A percentile compares a stretch with the other conserved stretches of the same genome.
Conservation (phyloP, 345 rosid genomes). For the Hibiscus trionum region DNA sequence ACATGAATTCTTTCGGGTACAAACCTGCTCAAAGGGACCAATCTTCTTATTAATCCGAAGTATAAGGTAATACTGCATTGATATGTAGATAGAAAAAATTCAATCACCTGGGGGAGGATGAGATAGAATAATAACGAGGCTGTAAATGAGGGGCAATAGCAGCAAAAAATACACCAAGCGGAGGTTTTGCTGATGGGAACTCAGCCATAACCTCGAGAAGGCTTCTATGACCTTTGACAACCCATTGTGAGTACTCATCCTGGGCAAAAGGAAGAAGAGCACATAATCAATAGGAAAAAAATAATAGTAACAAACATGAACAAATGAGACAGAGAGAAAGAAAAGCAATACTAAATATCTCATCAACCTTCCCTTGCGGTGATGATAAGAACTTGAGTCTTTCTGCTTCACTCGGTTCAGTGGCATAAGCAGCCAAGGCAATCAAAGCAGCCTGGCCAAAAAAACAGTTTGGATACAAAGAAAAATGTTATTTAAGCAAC, state of each 20-base stretch:
- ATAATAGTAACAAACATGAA: neutral
- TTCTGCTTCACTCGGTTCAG: constrained; percentile 73
- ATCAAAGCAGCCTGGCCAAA: constrained; percentile 63
- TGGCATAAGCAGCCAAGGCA: constrained; percentile 86
- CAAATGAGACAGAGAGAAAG: neutral
- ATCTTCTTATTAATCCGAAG: neutral
- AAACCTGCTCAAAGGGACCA: constrained; percentile 36
- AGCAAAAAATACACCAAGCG: constrained; percentile 94
- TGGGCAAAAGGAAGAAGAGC: constrained; percentile 16
- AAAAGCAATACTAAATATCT: constrained; percentile 2
- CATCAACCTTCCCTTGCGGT: constrained; percentile 56
- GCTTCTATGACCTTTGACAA: constrained; percentile 80
- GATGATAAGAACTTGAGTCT: constrained; percentile 51
- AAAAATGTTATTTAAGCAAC: neutral
- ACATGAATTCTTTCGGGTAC: constrained; percentile 71
- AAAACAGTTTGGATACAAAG: neutral
- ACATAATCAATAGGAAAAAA: neutral
- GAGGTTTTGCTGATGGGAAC: constrained; percentile 82
- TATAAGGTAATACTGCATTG: neutral
- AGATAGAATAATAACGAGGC: constrained; percentile 90
- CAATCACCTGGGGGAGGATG: constrained; percentile 82
- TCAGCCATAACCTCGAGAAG: constrained; percentile 90
- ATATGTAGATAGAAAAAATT: neutral
- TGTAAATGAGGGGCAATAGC: constrained; percentile 81
- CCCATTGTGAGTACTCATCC: constrained; percentile 93